Evolutionary conservation across 306 rosid species (phyloP), one percentile per base, ranked within the genome.

Genomic region (Rosa persica): DNA sequence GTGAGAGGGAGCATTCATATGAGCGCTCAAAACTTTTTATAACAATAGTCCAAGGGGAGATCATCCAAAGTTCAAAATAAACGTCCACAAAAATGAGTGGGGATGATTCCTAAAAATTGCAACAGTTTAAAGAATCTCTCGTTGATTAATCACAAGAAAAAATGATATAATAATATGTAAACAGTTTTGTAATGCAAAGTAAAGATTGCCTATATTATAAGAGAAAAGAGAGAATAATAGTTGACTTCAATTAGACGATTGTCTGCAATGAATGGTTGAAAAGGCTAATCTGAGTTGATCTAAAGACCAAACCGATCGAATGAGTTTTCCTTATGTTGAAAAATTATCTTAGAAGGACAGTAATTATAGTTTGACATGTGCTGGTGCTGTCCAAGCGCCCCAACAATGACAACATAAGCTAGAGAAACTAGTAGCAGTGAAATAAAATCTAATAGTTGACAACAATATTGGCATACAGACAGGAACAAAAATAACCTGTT

Each of bases 401-500:
- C 19, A 2, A 30, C 19, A 72, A 2, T 49, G 62, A 49, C 19
- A 71, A 48, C 49, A 38, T 52, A 52, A 52, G 76, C 72, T 17
- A 39, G 20, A 51, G 48, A 39, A 69, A 69, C 20, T 39, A 67
- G 52, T 5, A 22, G 43, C 3, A 44, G 60, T 49, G 44, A 58
- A 71, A 47, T 67, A 54, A 49, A 6, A 30, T 34, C 22, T 49
- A 72, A 34, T 4, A 72, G 36, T 40, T 10, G 38, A 49, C 27
- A 16, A 23, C 8, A 30, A 3, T 47, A 19, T 25, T 23, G 66
- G 7, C 64, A 51, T 51, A 3, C 27, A 23, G 9, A 47, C 40
- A 74, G 57, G 25, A 77, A 70, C n/a, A 1, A 1, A 51, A 80
- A 25, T 71, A 34, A 94, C 97, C 98, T 85, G 52, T 78, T 85